Base-by-base conservation (phyloP, 768 basidiomycete species). In the Suillus americanus region DNA sequence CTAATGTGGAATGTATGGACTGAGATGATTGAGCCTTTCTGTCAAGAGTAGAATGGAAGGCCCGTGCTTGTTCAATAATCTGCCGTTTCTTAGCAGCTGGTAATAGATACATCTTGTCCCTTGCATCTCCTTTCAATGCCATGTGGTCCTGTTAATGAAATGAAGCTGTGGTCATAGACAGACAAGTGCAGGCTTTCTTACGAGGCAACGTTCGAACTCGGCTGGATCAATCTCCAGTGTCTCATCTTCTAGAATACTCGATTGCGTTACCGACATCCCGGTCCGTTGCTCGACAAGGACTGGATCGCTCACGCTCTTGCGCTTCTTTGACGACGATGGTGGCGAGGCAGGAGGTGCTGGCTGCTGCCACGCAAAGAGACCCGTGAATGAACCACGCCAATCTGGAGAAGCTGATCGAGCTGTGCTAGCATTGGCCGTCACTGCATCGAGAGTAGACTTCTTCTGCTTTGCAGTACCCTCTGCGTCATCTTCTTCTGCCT, bases 251-350 rank as follows among this genome's bases (percentile, higher is more conserved):
- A 61, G 68, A 30, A 65, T 54, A 37, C 71, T 71, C n/a, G 69
- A 66, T n/a, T 67, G 54, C n/a, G 62, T 66, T 41, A 30, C 20
- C 12, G 40, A 8, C 55, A 67, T 70, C 4, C 79, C 78, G 16
- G 76, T 78, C 55, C 79, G 73, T 51, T 83, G 82, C 50, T 86
- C 81, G 16, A 89, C 75, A 6, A 88, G 81, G 37, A 79, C 82
- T 0, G 91, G 92, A 64, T 91, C 91, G 73, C 91, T 93, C 61
- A 92, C 87, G 64, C 82, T 88, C 76, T 84, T 88, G 68, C 85
- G 80, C 64, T 79, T 81, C 48, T 79, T 79, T 0, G 78, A 62
- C 5, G 74, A 69, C 3, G 74, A 69, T 20, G 75, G 74, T 28
- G 76, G 79, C 46, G 71, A 76, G 6, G 79, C 73, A 7, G 84